phyloP scores from a whole-genome alignment of 2,329 filamentous ascomycete species.

The Akanthomyces dipterigenus region DNA sequence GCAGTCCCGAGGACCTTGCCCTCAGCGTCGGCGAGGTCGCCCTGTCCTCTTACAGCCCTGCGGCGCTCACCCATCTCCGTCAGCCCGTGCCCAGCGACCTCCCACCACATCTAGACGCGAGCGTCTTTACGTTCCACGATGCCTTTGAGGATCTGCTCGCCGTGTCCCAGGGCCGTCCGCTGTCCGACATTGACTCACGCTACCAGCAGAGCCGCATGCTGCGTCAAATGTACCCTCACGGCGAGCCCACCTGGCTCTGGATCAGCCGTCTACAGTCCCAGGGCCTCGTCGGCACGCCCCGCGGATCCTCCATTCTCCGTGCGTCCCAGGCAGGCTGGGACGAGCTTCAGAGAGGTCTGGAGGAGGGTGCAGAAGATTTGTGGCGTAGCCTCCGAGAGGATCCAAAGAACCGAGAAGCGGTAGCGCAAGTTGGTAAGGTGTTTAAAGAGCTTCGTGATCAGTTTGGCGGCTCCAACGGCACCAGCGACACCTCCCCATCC shows the following conservation, averaged over 20 bases:
- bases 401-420: conserved; percentile 12
- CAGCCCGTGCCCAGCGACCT: conserved; percentile 42
- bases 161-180: conserved; percentile 34
- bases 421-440: conserved; percentile 12
- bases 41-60: conserved; percentile 37
- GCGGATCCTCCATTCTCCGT: conserved; percentile 23
- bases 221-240: conserved; percentile 31
- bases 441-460: conserved; percentile 14
- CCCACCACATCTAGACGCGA: conserved; percentile 28
- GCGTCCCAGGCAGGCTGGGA: conserved; percentile 22
- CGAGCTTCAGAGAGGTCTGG: conserved; percentile 25
- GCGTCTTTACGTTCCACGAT: conserved; percentile 46
- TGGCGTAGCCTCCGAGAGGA: conserved; percentile 20
- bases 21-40: conserved; percentile 15
- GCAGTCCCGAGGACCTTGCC: conserved; percentile 10
- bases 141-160: conserved; percentile 52
- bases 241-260: conserved; percentile 38
- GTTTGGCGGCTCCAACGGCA: neutral
- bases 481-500: neutral
- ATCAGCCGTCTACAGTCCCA: conserved; percentile 30
- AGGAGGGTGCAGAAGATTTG: conserved; percentile 21
- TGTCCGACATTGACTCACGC: conserved; percentile 33
- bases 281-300: conserved; percentile 20
- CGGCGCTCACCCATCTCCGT: conserved; percentile 36
- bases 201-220: conserved; percentile 31